Conservation (phyloP, 2,329 filamentous ascomycete genomes). For the Graphiopsis chlorocephala region DNA sequence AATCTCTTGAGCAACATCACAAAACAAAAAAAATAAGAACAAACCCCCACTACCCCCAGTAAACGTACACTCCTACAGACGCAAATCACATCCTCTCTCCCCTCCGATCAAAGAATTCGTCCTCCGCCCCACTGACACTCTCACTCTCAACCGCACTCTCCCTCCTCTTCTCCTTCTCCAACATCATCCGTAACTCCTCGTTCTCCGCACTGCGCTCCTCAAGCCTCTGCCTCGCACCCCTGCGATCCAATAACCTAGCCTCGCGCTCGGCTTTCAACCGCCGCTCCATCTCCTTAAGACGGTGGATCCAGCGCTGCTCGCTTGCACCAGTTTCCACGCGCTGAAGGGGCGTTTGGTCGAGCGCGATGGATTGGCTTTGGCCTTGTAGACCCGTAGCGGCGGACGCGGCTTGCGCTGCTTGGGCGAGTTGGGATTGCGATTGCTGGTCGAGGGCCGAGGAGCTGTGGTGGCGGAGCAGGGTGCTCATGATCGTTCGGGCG, state of each 20-base stretch:
- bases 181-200: slow-evolving; percentile 62
- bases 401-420: slow-evolving; percentile 13
- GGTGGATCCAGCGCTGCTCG: slow-evolving; percentile 78
- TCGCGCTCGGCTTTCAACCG: slow-evolving; percentile 89
- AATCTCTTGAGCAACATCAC: neutral
- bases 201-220: slow-evolving; percentile 75
- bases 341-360: slow-evolving; percentile 26
- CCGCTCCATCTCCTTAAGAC: slow-evolving; percentile 82
- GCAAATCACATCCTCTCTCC: neutral
- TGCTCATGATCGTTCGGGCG: slow-evolving; percentile 46
- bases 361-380: slow-evolving; percentile 48
- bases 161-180: slow-evolving; percentile 56
- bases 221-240: slow-evolving; percentile 74
- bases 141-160: slow-evolving; percentile 15
- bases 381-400: slow-evolving; percentile 9
- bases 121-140: slow-evolving; percentile 12
- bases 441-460: slow-evolving; percentile 49
- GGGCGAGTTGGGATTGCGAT: slow-evolving; percentile 13
- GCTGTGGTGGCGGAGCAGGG: slow-evolving; percentile 56
- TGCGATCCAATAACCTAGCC: slow-evolving; percentile 77
- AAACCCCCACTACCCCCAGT: neutral
- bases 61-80: neutral
- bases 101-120: neutral
- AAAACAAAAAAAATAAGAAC: neutral
- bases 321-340: slow-evolving; percentile 30